Base-by-base conservation (phyloP, 2,329 filamentous ascomycete genomes). In the Nemania abortiva region DNA sequence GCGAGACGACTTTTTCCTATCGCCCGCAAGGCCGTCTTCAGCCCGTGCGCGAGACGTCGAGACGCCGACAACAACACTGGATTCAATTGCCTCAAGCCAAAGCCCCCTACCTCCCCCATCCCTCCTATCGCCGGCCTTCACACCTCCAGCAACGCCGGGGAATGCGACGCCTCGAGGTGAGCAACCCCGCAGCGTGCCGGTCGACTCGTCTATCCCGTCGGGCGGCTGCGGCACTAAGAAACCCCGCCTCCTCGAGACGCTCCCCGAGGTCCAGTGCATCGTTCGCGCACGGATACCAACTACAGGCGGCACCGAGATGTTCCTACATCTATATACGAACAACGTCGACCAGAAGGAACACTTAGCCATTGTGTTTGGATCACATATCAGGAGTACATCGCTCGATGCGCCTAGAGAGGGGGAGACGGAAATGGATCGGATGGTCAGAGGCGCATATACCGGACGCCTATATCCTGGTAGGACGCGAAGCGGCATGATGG, bases 231-330 rank as follows among this genome's bases (percentile, higher is more conserved):
- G 88, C 31, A 82, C 84, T 60, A 90, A 90, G 78, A 85, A 87
- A 37, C 93, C 94, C 0, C 90, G 89, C 68, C 85, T 97, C 24
- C 88, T 98, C 6, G 86, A 91, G 73, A 88, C 85, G 15, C 85
- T 98, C 1, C 96, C 95, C 7, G 83, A 92, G 27, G 95, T 99
- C n/a, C 90, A 93, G 79, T 99, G 96, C 83, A 90, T 97, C 72
- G 96, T 98, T 57, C 92, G 96, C 73, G 96, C 96, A 20, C 91
- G 96, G 63, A 99, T 99, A 75, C 96, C 96, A 0, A 98, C 95
- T 0, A 95, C 94, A 1, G 90, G 88, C 0, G 95, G 95, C 3
- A 92, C 94, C 11, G 95, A 99, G 81, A 98, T 99, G 94, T 99
- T 97, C 81, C 82, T 99, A 60, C 95, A 99, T 78, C 85, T 98